These are phyloP conservation scores for Eimeria mitis DNA, from an alignment of 169 alveolate species.

Conservation along the genomic window DNA sequence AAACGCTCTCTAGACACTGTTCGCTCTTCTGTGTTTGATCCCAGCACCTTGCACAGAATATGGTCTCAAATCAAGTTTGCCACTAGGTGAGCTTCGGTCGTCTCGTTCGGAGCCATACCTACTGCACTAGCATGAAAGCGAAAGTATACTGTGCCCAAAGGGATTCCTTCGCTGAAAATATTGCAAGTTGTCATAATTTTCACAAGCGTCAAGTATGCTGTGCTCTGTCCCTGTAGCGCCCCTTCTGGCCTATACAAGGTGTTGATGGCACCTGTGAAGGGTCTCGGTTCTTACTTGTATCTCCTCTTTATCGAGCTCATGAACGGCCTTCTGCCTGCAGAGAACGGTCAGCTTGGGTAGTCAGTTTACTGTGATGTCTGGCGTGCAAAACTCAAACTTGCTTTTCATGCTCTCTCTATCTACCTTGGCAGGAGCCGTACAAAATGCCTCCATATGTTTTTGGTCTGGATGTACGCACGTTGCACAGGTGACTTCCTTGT, in stretches of 20 bases:
- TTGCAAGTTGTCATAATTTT: neutral
- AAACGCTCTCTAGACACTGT: conserved; percentile 20
- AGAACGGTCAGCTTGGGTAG: conserved; percentile 41
- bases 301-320: conserved; percentile 49
- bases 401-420: neutral
- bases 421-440: conserved; percentile 1
- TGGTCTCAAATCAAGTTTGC: conserved; percentile 53
- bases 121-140: neutral
- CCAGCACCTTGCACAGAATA: conserved; percentile 55
- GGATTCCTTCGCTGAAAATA: neutral
- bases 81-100: conserved; percentile 16
- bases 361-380: neutral
- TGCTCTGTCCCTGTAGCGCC: conserved; percentile 28
- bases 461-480: neutral
- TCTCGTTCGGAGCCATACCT: neutral
- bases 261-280: conserved; percentile 63
- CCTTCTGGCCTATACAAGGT: conserved; percentile 67
- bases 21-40: conserved; percentile 25
- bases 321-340: conserved; percentile 55
- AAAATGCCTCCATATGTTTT: neutral
- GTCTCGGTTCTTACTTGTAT: conserved; percentile 58
- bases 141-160: neutral
- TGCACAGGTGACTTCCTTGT: conserved; percentile 68
- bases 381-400: neutral
- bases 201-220: neutral